phyloP scores from a whole-genome alignment of 2,329 filamentous ascomycete genomes.

The Trichoderma sp. region DNA sequence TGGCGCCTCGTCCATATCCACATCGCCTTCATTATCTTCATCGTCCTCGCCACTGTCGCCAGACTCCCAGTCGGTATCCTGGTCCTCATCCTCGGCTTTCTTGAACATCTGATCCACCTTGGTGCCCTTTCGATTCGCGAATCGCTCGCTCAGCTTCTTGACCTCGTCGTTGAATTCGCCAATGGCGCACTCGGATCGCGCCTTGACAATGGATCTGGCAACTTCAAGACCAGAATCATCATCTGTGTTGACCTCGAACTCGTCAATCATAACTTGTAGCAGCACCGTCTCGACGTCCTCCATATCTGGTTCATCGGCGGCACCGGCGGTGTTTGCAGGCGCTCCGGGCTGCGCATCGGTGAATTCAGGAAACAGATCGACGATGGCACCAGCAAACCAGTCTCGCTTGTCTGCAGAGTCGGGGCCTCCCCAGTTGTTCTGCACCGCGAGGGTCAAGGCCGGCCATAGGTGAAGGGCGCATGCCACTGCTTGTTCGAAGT shows the following conservation, averaged over 20 bases:
- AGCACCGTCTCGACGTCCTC: conserved; percentile 82
- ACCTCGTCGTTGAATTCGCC: conserved; percentile 65
- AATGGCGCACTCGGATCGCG: conserved; percentile 62
- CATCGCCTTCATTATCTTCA: conserved; percentile 55
- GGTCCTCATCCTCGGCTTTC: conserved; percentile 53
- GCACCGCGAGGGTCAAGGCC: conserved; percentile 80
- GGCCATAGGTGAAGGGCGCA: conserved; percentile 85
- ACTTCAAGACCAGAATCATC: conserved; percentile 79
- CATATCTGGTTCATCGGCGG: conserved; percentile 58
- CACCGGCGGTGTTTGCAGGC: conserved; percentile 28
- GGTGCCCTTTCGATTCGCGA: conserved; percentile 59
- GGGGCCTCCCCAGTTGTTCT: conserved; percentile 84
- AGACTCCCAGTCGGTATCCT: conserved; percentile 61
- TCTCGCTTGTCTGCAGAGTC: conserved; percentile 84
- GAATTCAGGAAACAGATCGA: conserved; percentile 75
- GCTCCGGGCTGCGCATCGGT: conserved; percentile 36
- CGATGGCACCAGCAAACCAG: conserved; percentile 89
- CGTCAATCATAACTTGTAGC: conserved; percentile 88
- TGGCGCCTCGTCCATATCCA: conserved; percentile 70
- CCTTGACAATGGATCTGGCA: conserved; percentile 67
- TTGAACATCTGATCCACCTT: conserved; percentile 55
- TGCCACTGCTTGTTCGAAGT: conserved; percentile 85
- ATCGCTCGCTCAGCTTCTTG: conserved; percentile 60
- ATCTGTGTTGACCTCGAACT: conserved; percentile 90
- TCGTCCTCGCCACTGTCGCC: conserved; percentile 60